Conservation (phyloP, 169 alveolate genomes). For the Plasmodium adleri region DNA sequence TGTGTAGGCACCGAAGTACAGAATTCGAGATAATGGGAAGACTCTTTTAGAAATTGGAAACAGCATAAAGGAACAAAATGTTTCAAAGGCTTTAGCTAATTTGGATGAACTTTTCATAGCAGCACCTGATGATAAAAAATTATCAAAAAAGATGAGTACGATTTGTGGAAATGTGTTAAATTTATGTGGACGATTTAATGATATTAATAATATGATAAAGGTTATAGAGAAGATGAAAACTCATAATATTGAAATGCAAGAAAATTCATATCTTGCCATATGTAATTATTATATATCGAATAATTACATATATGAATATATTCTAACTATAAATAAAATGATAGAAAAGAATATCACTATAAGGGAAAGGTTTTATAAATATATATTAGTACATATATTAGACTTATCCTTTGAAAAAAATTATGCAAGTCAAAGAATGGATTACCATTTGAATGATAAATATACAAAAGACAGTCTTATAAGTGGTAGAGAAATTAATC, state of each 20-base stretch:
- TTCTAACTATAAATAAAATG: slow-evolving; percentile 71
- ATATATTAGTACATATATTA: slow-evolving; percentile 25
- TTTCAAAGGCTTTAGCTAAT: slow-evolving; percentile 12
- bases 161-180: slow-evolving; percentile 70
- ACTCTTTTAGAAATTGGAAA: slow-evolving; percentile 62
- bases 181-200: slow-evolving; percentile 55
- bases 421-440: neutral
- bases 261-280: slow-evolving; percentile 62
- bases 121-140: slow-evolving; percentile 15
- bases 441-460: neutral
- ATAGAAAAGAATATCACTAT: slow-evolving; percentile 57
- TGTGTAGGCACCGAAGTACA: slow-evolving; percentile 12
- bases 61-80: slow-evolving; percentile 47
- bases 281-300: slow-evolving; percentile 68
- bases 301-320: slow-evolving; percentile 69
- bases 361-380: slow-evolving; percentile 54
- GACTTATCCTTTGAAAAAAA: slow-evolving; percentile 31
- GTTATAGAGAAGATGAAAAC: slow-evolving; percentile 54
- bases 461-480: neutral
- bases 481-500: neutral
- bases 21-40: slow-evolving; percentile 22
- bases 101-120: slow-evolving; percentile 15
- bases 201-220: slow-evolving; percentile 38
- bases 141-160: slow-evolving; percentile 51
- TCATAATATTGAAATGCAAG: slow-evolving; percentile 59